phyloP scores from a whole-genome alignment of 2,329 filamentous ascomycete genomes.

The Penicillium freii region DNA sequence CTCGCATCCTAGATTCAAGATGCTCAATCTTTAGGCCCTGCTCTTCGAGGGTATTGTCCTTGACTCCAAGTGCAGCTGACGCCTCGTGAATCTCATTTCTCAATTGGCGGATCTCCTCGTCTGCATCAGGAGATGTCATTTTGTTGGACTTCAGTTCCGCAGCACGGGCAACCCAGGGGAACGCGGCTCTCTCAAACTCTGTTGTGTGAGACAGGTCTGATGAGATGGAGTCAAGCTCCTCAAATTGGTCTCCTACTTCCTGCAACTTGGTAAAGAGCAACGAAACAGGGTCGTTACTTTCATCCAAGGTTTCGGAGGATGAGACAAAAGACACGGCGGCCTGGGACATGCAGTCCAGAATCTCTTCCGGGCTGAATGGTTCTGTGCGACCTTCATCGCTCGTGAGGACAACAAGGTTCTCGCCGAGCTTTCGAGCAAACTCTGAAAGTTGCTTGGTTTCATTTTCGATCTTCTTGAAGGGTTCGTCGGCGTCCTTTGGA shows the following conservation, averaged over 20 bases:
- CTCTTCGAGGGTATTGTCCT: slow-evolving; percentile 81
- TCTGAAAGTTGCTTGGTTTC: slow-evolving; percentile 64
- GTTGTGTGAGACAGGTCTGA: slow-evolving; percentile 69
- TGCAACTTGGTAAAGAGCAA: slow-evolving; percentile 67
- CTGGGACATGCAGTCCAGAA: slow-evolving; percentile 58
- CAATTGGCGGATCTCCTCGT: slow-evolving; percentile 77
- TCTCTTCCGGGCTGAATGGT: slow-evolving; percentile 64
- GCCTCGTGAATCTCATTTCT: slow-evolving; percentile 78
- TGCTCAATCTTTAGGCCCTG: slow-evolving; percentile 89
- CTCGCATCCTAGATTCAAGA: slow-evolving; percentile 80
- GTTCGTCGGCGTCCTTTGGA: slow-evolving; percentile 62
- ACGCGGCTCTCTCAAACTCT: slow-evolving; percentile 72
- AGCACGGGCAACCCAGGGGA: slow-evolving; percentile 81
- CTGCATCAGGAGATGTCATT: slow-evolving; percentile 74
- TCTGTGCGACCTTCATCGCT: slow-evolving; percentile 70
- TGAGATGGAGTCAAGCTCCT: slow-evolving; percentile 69
- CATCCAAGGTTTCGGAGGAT: slow-evolving; percentile 26
- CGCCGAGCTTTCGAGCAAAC: slow-evolving; percentile 66
- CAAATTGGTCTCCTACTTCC: slow-evolving; percentile 61
- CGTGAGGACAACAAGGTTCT: slow-evolving; percentile 64
- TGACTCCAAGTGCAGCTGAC: slow-evolving; percentile 66
- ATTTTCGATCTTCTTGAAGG: slow-evolving; percentile 68
- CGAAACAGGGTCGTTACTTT: slow-evolving; percentile 61
- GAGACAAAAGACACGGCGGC: slow-evolving; percentile 28
- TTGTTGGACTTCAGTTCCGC: slow-evolving; percentile 80